phyloP scores from a whole-genome alignment of 352 stramenopile genomes.

The Pythium monospermum region DNA sequence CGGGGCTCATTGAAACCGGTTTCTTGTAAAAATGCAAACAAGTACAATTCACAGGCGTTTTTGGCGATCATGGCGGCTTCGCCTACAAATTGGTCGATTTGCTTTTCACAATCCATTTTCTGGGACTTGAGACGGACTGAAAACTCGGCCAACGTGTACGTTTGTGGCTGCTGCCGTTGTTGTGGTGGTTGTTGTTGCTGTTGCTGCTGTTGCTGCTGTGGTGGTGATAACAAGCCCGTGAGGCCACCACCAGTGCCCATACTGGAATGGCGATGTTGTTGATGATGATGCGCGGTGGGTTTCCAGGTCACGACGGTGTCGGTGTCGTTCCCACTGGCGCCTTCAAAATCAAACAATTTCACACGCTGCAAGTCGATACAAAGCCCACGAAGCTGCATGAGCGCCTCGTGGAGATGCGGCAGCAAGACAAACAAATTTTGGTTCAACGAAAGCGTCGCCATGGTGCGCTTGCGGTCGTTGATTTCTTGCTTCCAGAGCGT shows the following conservation, averaged over 20 bases:
- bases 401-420: conserved; percentile 67
- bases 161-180: conserved; percentile 36
- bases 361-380: conserved; percentile 48
- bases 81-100: conserved; percentile 56
- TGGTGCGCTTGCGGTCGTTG: conserved; percentile 35
- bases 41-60: conserved; percentile 52
- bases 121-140: conserved; percentile 62
- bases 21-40: conserved; percentile 48
- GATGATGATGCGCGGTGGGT: no score
- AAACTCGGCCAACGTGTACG: conserved; percentile 81
- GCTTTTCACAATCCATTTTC: conserved; percentile 54
- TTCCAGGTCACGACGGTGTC: no score
- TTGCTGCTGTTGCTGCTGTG: background rate
- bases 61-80: conserved; percentile 55
- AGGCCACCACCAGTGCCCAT: no score
- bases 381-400: conserved; percentile 62
- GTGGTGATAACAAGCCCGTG: no score
- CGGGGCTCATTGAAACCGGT: conserved; percentile 46
- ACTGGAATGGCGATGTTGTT: no score
- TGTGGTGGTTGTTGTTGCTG: no score
- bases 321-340: background rate
- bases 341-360: conserved; percentile 43
- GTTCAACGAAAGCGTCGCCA: conserved; percentile 42
- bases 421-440: conserved; percentile 87
- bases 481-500: conserved; percentile 81